Percentiles rank a stretch among this genome's conserved stretches.
These are phyloP conservation scores for Coccomyxa sp. DNA, from an alignment of 139 green algal species.

Conservation along the genomic window DNA sequence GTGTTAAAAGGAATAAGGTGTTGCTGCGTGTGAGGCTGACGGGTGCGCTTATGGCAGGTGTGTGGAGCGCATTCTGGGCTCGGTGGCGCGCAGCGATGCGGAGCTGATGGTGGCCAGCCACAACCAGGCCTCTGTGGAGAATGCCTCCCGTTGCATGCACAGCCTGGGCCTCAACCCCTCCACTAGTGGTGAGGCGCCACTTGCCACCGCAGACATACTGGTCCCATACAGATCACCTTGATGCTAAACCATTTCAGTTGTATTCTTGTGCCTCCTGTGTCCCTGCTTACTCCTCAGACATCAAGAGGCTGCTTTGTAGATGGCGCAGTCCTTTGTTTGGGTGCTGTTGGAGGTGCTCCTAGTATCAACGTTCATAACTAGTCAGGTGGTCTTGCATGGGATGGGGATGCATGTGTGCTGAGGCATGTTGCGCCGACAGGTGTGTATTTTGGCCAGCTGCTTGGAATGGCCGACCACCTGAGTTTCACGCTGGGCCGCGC, in stretches of 20 bases:
- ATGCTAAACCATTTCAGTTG: too few species aligned
- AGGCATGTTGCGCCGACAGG: neutral
- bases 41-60: neutral
- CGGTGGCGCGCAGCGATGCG: constrained; percentile 15
- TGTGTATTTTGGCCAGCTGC: constrained; percentile 72
- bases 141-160: constrained; percentile 44
- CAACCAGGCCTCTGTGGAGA: constrained; percentile 60
- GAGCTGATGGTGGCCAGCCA: constrained; percentile 70
- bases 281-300: too few species aligned
- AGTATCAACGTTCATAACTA: too few species aligned
- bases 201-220: neutral
- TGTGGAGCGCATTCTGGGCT: constrained; percentile 34
- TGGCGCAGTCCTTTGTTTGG: too few species aligned
- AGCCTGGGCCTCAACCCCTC: constrained; percentile 33
- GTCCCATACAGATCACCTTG: too few species aligned
- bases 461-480: constrained; percentile 77
- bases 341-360: too few species aligned
- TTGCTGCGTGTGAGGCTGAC: too few species aligned
- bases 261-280: too few species aligned
- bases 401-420: too few species aligned
- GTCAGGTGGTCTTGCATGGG: too few species aligned
- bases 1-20: too few species aligned
- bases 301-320: too few species aligned
- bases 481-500: constrained; percentile 38
- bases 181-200: neutral